Conservation (phyloP, 345 rosid species). For the Boechera stricta region DNA sequence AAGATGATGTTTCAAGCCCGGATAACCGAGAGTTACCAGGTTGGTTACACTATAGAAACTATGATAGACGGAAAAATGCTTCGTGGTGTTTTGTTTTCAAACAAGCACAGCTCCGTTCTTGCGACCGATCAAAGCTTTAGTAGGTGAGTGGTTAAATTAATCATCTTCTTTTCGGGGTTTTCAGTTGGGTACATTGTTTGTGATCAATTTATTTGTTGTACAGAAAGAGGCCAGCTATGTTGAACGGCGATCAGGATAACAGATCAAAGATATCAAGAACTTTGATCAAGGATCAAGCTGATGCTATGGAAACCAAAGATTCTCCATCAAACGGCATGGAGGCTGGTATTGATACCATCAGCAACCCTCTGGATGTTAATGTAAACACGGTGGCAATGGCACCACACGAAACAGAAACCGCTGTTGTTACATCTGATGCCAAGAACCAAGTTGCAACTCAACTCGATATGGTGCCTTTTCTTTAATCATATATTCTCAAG, state of each 20-base stretch:
- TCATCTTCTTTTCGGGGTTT: background rate
- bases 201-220: slow-evolving; percentile 8
- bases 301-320: slow-evolving; percentile 28
- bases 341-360: slow-evolving; percentile 25
- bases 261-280: slow-evolving; percentile 32
- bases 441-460: slow-evolving; percentile 29
- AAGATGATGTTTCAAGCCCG: slow-evolving; percentile 84
- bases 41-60: slow-evolving; percentile 87
- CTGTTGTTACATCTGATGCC: slow-evolving; percentile 17
- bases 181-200: slow-evolving; percentile 26
- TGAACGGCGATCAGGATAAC: slow-evolving; percentile 38
- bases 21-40: slow-evolving; percentile 71
- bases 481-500: slow-evolving; percentile 13
- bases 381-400: slow-evolving; percentile 17
- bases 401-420: slow-evolving; percentile 31
- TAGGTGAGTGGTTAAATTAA: slow-evolving; percentile 31
- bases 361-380: slow-evolving; percentile 34
- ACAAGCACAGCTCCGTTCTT: slow-evolving; percentile 56
- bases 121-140: slow-evolving; percentile 32
- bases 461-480: slow-evolving; percentile 35
- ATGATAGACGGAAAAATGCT: slow-evolving; percentile 84
- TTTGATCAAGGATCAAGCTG: slow-evolving; percentile 32
- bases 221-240: slow-evolving; percentile 45
- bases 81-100: slow-evolving; percentile 80
- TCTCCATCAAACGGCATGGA: slow-evolving; percentile 28